Conservation (phyloP, 2,329 filamentous ascomycete species). For the Phialophora macrospora region DNA sequence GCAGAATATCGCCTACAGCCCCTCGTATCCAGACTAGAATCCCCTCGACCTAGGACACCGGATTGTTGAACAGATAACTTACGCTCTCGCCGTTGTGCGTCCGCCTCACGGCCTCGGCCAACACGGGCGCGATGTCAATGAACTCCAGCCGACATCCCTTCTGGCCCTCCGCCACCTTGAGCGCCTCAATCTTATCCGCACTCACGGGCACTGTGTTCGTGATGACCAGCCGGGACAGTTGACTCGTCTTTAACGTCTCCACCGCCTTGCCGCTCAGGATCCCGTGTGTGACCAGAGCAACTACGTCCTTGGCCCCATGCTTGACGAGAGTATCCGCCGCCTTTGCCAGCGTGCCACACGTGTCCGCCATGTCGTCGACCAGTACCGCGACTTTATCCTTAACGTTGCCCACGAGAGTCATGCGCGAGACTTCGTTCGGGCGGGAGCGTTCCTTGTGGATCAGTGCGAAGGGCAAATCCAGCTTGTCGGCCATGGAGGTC, state of each 20-base stretch:
- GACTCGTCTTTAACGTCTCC: constrained; percentile 79
- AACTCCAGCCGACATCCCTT: constrained; percentile 81
- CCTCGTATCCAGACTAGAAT: background rate
- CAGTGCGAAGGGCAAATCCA: constrained; percentile 88
- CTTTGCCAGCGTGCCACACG: constrained; percentile 85
- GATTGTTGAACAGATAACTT: constrained; percentile 54
- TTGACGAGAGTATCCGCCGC: constrained; percentile 86
- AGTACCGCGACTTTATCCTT: constrained; percentile 90
- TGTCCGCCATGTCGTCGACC: constrained; percentile 98
- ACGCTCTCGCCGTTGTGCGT: constrained; percentile 59
- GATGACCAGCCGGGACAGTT: constrained; percentile 78
- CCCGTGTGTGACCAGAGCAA: constrained; percentile 94
- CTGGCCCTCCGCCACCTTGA: constrained; percentile 55
- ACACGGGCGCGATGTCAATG: constrained; percentile 86
- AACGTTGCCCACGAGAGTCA: constrained; percentile 96
- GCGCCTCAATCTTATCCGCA: constrained; percentile 52
- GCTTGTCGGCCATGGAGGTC: constrained; percentile 87
- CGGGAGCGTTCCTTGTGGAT: constrained; percentile 96
- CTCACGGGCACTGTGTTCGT: constrained; percentile 86
- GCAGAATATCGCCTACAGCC: background rate
- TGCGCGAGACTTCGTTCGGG: constrained; percentile 87
- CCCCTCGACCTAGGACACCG: constrained; percentile 5
- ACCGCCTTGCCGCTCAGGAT: constrained; percentile 89
- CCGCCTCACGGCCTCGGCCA: constrained; percentile 56
- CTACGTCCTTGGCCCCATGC: constrained; percentile 83